phyloP scores from a whole-genome alignment of 108 stramenopile species.

The Cylindrotheca closterium region DNA sequence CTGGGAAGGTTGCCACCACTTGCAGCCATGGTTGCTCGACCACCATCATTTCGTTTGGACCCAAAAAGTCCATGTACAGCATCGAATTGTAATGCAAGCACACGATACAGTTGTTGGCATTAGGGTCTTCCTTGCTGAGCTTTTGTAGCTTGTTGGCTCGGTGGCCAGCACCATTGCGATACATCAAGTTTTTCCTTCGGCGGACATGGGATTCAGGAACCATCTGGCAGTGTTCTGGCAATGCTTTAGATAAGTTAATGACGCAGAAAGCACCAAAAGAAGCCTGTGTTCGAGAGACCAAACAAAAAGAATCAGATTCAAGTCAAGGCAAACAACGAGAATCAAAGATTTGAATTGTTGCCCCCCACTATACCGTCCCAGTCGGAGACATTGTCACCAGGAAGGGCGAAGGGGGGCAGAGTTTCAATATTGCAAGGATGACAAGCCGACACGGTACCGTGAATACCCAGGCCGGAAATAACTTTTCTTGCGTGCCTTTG shows the following conservation, averaged over 20 bases:
- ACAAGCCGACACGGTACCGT: constrained; percentile 49
- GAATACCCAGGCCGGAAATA: constrained; percentile 30
- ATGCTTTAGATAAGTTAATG: constrained; percentile 51
- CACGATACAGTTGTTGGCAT: constrained; percentile 51
- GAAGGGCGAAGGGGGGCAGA: constrained; percentile 41
- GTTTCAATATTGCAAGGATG: constrained; percentile 51
- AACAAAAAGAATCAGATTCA: constrained; percentile 10
- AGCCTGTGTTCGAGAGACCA: constrained; percentile 36
- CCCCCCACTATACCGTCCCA: constrained; percentile 48
- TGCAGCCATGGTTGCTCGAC: constrained; percentile 86
- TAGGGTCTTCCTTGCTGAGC: constrained; percentile 5
- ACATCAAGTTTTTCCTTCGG: constrained; percentile 19
- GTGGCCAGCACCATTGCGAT: constrained; percentile 9
- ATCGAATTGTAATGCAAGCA: constrained; percentile 80
- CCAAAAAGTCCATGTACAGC: constrained; percentile 67
- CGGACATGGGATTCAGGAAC: constrained; percentile 65
- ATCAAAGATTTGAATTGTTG: constrained; percentile 27
- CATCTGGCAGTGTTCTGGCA: constrained; percentile 54
- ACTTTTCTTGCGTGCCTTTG: constrained; percentile 28
- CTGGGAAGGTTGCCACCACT: constrained; percentile 74
- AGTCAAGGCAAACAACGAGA: constrained; percentile 4
- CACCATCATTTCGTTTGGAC: constrained; percentile 74
- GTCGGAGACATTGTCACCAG: constrained; percentile 17
- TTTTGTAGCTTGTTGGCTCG: not conserved
- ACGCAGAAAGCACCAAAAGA: constrained; percentile 74